Evolutionary conservation across 345 rosid species (phyloP).

Genomic region (Barbarea vulgaris): DNA sequence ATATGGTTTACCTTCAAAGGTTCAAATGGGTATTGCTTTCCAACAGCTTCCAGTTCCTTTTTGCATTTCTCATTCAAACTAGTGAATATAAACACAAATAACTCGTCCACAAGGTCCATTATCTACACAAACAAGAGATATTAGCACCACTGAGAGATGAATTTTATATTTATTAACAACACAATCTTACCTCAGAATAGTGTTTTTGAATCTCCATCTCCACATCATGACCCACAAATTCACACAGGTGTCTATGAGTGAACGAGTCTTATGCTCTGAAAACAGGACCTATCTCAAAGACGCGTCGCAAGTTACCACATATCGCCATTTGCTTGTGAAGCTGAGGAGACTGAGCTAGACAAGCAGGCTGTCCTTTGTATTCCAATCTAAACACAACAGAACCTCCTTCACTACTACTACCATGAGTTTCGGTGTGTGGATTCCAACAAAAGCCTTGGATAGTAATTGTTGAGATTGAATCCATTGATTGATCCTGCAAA

Average conservation of each 20-base stretch:
- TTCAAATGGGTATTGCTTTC: slow-evolving; percentile 71
- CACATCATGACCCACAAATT: slow-evolving; percentile 77
- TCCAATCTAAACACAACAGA: slow-evolving; percentile 85
- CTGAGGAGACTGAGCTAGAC: slow-evolving; percentile 95
- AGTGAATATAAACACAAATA: slow-evolving; percentile 71
- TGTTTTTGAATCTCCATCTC: slow-evolving; percentile 75
- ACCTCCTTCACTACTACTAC: slow-evolving; percentile 96
- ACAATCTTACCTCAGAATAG: slow-evolving; percentile 60
- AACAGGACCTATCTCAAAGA: slow-evolving; percentile 85
- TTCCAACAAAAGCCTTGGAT: slow-evolving; percentile 62
- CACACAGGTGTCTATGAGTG: slow-evolving; percentile 78
- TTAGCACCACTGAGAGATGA: not conserved
- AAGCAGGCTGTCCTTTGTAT: slow-evolving; percentile 86
- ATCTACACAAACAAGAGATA: slow-evolving; percentile 45
- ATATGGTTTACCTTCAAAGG: slow-evolving; percentile 64
- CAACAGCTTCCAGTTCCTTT: slow-evolving; percentile 73
- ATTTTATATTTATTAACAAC: not conserved
- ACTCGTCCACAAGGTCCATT: slow-evolving; percentile 66
- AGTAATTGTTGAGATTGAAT: no score
- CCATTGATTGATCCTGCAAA: no score
- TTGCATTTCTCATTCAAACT: slow-evolving; percentile 59
- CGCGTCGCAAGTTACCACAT: slow-evolving; percentile 72
- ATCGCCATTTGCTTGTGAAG: slow-evolving; percentile 92
- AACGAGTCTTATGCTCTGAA: slow-evolving; percentile 88
- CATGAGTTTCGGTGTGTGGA: slow-evolving; percentile 80